phyloP scores from a whole-genome alignment of 2,329 filamentous ascomycete species.

The Pyrenochaeta sp. region DNA sequence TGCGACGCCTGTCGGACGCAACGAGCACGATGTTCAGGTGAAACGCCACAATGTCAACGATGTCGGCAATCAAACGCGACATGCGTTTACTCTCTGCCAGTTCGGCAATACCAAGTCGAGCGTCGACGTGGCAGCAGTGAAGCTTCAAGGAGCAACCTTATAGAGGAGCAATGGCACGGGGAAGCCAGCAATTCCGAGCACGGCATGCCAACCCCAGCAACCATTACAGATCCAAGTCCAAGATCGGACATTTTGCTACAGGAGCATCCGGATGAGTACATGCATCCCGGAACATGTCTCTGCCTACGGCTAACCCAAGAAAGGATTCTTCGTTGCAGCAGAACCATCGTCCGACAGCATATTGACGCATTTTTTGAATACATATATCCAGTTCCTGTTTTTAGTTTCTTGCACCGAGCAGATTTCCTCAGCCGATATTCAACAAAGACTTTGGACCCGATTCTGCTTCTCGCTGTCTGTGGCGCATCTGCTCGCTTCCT shows the following conservation, averaged over 20 bases:
- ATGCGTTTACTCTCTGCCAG: slow-evolving; percentile 10
- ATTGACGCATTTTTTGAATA: slow-evolving; percentile 16
- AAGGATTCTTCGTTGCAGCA: slow-evolving; percentile 11
- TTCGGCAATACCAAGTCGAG: slow-evolving; percentile 11
- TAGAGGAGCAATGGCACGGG: background rate
- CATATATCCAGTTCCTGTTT: slow-evolving; percentile 11
- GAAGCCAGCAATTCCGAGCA: background rate
- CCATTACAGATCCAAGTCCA: background rate
- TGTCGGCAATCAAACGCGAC: slow-evolving; percentile 5
- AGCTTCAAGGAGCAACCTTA: background rate
- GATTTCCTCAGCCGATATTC: slow-evolving; percentile 9
- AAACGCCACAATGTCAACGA: slow-evolving; percentile 5
- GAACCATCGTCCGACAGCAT: slow-evolving; percentile 3
- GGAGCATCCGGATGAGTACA: background rate
- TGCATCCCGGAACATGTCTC: background rate
- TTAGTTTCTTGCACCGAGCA: slow-evolving; percentile 15
- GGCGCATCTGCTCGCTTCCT: slow-evolving; percentile 11
- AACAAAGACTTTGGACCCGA: background rate
- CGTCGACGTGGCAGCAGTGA: no score
- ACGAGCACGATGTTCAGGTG: slow-evolving; percentile 7
- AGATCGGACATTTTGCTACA: background rate
- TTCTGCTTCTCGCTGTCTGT: slow-evolving; percentile 12
- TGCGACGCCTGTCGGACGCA: slow-evolving; percentile 8
- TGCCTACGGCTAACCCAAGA: background rate
- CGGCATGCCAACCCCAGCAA: background rate